These are phyloP conservation scores for Sporisorium reilianum DNA, from an alignment of 1,284 basidiomycete species.

Conservation along the genomic window DNA sequence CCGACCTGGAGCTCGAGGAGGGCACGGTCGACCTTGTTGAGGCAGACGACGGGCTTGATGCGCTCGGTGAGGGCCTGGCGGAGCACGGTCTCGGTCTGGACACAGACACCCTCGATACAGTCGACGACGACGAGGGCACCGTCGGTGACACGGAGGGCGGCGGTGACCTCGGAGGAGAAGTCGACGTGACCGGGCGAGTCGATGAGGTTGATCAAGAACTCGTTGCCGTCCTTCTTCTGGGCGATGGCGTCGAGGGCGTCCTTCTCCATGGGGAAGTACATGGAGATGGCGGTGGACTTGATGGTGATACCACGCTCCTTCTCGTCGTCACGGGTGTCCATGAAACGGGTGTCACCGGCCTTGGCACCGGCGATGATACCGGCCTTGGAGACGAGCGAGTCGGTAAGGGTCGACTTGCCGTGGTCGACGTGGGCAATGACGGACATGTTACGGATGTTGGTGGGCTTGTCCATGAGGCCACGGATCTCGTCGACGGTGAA, in stretches of 20 bases:
- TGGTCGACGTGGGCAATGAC: constrained; percentile 82
- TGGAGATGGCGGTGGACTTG: constrained; percentile 99
- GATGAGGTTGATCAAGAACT: constrained; percentile 99
- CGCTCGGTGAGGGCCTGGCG: constrained; percentile 97
- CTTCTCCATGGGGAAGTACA: constrained; percentile 97
- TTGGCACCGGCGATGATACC: constrained; percentile 97
- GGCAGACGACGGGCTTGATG: constrained; percentile 99
- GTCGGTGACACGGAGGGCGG: constrained; percentile 99
- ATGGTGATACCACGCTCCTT: constrained; percentile 99
- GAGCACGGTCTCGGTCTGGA: constrained; percentile 99
- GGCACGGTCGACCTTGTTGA: constrained; percentile 99
- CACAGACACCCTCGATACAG: constrained; percentile 99
- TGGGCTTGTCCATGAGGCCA: constrained; percentile 86
- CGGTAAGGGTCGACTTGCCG: constrained; percentile 99
- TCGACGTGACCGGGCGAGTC: constrained; percentile 99
- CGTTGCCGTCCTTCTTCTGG: constrained; percentile 92
- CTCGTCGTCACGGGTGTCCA: constrained; percentile 97
- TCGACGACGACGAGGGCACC: constrained; percentile 93
- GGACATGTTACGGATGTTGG: constrained; percentile 95
- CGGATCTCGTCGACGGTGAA: constrained; percentile 80
- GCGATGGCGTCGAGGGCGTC: constrained; percentile 80
- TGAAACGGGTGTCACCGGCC: constrained; percentile 95
- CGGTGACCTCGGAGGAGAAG: constrained; percentile 99
- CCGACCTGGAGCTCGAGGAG: constrained; percentile 97
- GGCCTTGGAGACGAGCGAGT: constrained; percentile 98